Base-by-base conservation (phyloP, 1,139 yeast genomes). In the Yamadazyma diospyri region DNA sequence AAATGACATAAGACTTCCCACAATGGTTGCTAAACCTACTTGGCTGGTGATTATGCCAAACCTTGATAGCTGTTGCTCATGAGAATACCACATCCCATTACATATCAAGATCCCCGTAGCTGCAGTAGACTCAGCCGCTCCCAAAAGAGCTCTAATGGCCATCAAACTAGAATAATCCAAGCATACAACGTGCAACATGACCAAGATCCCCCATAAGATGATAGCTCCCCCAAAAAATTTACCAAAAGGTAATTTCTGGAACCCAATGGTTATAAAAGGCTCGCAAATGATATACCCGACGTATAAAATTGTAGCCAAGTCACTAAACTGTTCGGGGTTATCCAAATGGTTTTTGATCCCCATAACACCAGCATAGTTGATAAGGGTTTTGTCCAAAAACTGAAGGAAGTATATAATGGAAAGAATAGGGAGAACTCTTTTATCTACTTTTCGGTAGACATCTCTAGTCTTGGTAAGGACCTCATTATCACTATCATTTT, bases 341-440 rank as follows among this genome's bases (percentile, higher is more conserved):
- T 48, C 49, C 22, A 54, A 39, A 31, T 53, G 46, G 6, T 50
- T 46, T 44, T 64, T 65, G 32, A 72, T 64, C 1, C 78, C 78
- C 75, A 71, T 70, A 1, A 71, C 75, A 1, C 74, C 72, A 2
- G 77, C 68, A 47, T 68, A 70, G 41, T 67, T 66, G 25, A 69
- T 49, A 6, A 67, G 50, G 5, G 65, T 53, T 43, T 70, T 70
- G 41, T 71, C 76, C 29, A 71, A 47, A 42, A 62, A 69, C 41
- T 68, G 74, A 19, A 69, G 50, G 37, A 69, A 64, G 42, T 69
- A 70, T 33, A 65, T 56, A 9, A 59, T 50, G 34, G 69, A 61
- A 27, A 67, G 41, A 9, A 68, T 31, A 0, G 71, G 59, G 29
- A 68, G 36, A 17, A 64, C 52, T 13, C 53, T 42, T 13, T 32